Base-by-base conservation (phyloP, 2,329 filamentous ascomycete species). In the Juglanconis oblonga region DNA sequence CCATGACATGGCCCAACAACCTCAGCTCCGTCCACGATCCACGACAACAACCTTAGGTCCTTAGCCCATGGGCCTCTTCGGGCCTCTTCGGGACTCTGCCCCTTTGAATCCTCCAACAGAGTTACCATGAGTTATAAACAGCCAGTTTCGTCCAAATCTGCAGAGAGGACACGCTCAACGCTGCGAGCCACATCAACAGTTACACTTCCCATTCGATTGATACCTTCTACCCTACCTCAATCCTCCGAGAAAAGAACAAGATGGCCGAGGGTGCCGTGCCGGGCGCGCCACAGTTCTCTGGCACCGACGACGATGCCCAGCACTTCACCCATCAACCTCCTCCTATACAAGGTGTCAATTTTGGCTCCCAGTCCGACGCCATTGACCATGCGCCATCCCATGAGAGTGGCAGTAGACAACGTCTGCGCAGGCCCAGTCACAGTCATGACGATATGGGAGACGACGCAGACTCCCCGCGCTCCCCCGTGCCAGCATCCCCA, bases 281-380 rank as follows among this genome's bases (percentile, higher is more conserved):
- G 29, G 62, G 62, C 14, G 62, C 58, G 35, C 58, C 62, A 13
- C 48, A 56, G 35, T 33, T 61, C 29, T 63, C 62, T 13, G 62
- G 62, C 33, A 61, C 55, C n/a, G 55, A 59, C 33, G 54, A 56
- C 11, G 45, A 58, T 42, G 9, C 58, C 31, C 47, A 47, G n/a
- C 52, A 61, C 49, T 61, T 61, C 45, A 57, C 54, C 48, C 50
- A 63, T n/a, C 62, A 63, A 44, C 62, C 58, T 10, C 62, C 62
- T 5, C 62, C 62, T 5, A 42, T 63, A 38, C 38, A 48, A 10
- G 62, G 62, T 29, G 31, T 61, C 44, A 44, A 57, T 13, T 50
- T 54, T 11, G 52, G 52, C n/a, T 52, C 54, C n/a, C 40, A 55
- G 24, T 33, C 50, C 1, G 47, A 54, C 14, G n/a, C 45, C 7